These are phyloP conservation scores for Hippophae tibetana DNA, from an alignment of 306 rosid species.

Conservation along the genomic window DNA sequence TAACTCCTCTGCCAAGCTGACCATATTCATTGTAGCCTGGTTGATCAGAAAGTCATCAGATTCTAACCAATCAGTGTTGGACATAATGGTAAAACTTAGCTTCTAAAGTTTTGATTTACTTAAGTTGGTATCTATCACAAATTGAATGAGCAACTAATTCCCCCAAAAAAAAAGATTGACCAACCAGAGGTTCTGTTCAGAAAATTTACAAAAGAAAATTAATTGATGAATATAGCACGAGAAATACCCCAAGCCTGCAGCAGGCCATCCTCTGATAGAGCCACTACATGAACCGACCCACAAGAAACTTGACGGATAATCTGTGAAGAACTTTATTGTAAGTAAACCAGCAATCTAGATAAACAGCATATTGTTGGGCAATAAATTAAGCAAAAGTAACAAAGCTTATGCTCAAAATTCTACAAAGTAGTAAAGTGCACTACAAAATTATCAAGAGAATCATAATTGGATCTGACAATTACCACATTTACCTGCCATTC, in stretches of 20 bases:
- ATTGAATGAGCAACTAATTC: constrained; percentile 2
- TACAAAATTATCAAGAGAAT: background rate
- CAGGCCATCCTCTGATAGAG: constrained; percentile 75
- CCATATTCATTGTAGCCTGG: constrained; percentile 96
- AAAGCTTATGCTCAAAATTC: too few species aligned
- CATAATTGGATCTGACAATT: background rate
- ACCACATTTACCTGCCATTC: background rate
- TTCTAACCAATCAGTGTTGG: constrained; percentile 21
- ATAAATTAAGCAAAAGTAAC: too few species aligned
- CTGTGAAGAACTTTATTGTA: constrained; percentile 23
- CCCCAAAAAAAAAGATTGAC: background rate
- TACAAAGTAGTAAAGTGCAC: too few species aligned
- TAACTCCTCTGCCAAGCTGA: constrained; percentile 95
- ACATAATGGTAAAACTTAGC: constrained; percentile 17
- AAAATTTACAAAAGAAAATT: constrained; percentile 1
- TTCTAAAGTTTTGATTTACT: constrained; percentile 4
- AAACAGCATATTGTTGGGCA: too few species aligned
- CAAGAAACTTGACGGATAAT: constrained; percentile 81
- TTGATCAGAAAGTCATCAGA: constrained; percentile 41
- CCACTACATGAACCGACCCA: constrained; percentile 84
- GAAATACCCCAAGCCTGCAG: constrained; percentile 90
- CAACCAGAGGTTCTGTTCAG: background rate
- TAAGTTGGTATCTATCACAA: constrained; percentile 6
- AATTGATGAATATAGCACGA: constrained; percentile 11
- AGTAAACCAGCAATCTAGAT: background rate